These are phyloP conservation scores for Paecilomyces niveus DNA, from an alignment of 2,329 filamentous ascomycete species.

Conservation along the genomic window DNA sequence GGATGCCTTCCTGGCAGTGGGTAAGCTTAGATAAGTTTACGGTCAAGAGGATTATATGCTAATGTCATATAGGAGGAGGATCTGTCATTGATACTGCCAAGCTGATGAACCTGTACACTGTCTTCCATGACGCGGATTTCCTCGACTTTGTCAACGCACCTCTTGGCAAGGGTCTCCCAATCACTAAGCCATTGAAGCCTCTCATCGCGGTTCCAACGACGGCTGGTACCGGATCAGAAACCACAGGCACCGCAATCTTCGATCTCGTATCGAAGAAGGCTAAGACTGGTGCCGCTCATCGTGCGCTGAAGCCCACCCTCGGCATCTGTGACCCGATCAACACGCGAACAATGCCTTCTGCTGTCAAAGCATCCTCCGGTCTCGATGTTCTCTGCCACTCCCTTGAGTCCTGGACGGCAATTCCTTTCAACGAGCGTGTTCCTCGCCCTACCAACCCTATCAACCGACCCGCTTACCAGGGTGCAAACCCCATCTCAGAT, in stretches of 20 bases:
- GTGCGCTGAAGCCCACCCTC: slow-evolving; percentile 89
- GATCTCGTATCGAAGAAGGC: slow-evolving; percentile 83
- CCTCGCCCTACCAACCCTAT: slow-evolving; percentile 86
- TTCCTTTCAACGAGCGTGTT: slow-evolving; percentile 79
- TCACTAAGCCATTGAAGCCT: slow-evolving; percentile 63
- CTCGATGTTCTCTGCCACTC: slow-evolving; percentile 93
- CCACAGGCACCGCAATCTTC: slow-evolving; percentile 96
- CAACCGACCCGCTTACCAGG: slow-evolving; percentile 87
- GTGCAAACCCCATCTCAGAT: slow-evolving; percentile 94
- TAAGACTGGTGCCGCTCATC: slow-evolving; percentile 93
- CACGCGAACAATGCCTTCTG: slow-evolving; percentile 90
- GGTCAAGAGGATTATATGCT: slow-evolving; percentile 1
- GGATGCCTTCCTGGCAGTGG: slow-evolving; percentile 89
- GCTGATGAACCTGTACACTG: slow-evolving; percentile 93
- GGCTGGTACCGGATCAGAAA: slow-evolving; percentile 84
- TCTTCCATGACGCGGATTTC: slow-evolving; percentile 86
- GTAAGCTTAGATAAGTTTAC: slow-evolving; percentile 26
- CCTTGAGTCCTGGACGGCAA: slow-evolving; percentile 95
- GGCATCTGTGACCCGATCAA: slow-evolving; percentile 84
- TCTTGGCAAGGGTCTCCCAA: slow-evolving; percentile 72
- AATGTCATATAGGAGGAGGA: slow-evolving; percentile 51
- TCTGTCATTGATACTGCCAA: slow-evolving; percentile 98
- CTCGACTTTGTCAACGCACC: slow-evolving; percentile 97
- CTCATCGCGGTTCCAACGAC: slow-evolving; percentile 80
- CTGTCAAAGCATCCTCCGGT: slow-evolving; percentile 85